Evolutionary conservation across 1,284 basidiomycete genomes (phyloP).

Genomic region (Apiotrichum domesticum): DNA sequence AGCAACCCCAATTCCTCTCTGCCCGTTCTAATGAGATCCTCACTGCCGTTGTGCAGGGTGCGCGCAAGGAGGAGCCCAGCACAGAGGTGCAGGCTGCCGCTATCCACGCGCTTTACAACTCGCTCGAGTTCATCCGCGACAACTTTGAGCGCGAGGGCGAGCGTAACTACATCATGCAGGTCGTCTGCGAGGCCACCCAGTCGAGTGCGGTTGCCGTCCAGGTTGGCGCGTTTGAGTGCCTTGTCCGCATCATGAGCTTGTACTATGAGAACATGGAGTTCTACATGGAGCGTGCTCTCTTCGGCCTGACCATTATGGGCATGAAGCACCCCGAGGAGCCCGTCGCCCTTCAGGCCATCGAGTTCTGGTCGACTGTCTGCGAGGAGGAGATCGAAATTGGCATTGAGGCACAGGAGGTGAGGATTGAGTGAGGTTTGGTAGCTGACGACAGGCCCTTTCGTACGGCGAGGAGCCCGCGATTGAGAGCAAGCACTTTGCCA

Average conservation of each 20-base stretch:
- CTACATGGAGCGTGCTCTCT: slow-evolving; percentile 99
- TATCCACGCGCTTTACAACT: slow-evolving; percentile 88
- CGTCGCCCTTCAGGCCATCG: slow-evolving; percentile 92
- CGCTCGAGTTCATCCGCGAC: slow-evolving; percentile 92
- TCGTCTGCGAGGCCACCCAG: slow-evolving; percentile 98
- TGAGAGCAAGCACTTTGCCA: slow-evolving; percentile 86
- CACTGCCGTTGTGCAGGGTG: slow-evolving; percentile 97
- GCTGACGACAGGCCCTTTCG: slow-evolving; percentile 62
- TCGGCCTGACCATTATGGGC: slow-evolving; percentile 96
- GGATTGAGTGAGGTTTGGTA: slow-evolving; percentile 19
- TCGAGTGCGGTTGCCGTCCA: slow-evolving; percentile 71
- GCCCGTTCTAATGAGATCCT: slow-evolving; percentile 93
- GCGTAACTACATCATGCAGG: slow-evolving; percentile 99
- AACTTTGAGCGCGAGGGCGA: slow-evolving; percentile 99
- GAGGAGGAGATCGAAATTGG: slow-evolving; percentile 93
- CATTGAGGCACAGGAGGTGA: slow-evolving; percentile 84
- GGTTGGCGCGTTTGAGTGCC: slow-evolving; percentile 87
- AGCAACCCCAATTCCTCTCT: slow-evolving; percentile 88
- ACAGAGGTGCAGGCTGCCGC: slow-evolving; percentile 91
- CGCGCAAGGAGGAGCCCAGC: slow-evolving; percentile 92
- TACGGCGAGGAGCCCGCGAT: slow-evolving; percentile 86
- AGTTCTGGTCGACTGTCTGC: slow-evolving; percentile 99
- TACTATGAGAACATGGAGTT: slow-evolving; percentile 99
- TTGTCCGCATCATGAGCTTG: slow-evolving; percentile 93
- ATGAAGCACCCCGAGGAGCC: slow-evolving; percentile 91